phyloP scores from a whole-genome alignment of 495 filamentous ascomycete genomes.

The Aspergillus nanangensis region DNA sequence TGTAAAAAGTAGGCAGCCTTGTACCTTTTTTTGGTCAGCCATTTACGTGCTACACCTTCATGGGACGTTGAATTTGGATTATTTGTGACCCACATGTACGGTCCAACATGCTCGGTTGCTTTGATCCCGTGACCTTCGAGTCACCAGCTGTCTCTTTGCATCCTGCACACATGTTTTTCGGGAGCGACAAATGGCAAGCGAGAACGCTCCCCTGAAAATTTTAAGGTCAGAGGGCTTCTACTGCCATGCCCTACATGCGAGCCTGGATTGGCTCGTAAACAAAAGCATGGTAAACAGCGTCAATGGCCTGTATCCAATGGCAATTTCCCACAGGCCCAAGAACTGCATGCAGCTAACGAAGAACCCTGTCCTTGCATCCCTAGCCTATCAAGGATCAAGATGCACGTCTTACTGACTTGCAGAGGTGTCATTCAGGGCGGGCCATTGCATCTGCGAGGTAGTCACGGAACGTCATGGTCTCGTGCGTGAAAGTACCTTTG shows the following conservation, averaged over 20 bases:
- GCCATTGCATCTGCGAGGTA: conserved; percentile 27
- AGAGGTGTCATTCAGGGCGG: conserved; percentile 15
- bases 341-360: conserved; percentile 32
- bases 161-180: conserved; percentile 24
- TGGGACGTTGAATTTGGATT: conserved; percentile 46
- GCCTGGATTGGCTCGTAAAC: conserved; percentile 29
- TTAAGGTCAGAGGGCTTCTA: conserved; percentile 26
- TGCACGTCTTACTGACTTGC: conserved; percentile 18
- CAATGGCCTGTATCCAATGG: conserved; percentile 28
- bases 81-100: conserved; percentile 34
- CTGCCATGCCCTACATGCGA: conserved; percentile 11
- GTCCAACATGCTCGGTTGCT: conserved; percentile 36
- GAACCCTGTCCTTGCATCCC: conserved; percentile 14
- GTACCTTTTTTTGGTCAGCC: too few relatives aligned
- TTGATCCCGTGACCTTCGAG: conserved; percentile 41
- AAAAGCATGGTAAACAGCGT: conserved; percentile 25
- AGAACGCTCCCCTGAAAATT: conserved; percentile 18
- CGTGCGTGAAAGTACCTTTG: neutral
- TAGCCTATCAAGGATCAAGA: conserved; percentile 9
- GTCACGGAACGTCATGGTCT: conserved; percentile 17
- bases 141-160: conserved; percentile 36
- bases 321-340: conserved; percentile 15
- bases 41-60: neutral
- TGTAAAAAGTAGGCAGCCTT: neutral
- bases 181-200: conserved; percentile 36